phyloP scores from a whole-genome alignment of 352 stramenopile genomes.

The Globisporangium cederbergense region DNA sequence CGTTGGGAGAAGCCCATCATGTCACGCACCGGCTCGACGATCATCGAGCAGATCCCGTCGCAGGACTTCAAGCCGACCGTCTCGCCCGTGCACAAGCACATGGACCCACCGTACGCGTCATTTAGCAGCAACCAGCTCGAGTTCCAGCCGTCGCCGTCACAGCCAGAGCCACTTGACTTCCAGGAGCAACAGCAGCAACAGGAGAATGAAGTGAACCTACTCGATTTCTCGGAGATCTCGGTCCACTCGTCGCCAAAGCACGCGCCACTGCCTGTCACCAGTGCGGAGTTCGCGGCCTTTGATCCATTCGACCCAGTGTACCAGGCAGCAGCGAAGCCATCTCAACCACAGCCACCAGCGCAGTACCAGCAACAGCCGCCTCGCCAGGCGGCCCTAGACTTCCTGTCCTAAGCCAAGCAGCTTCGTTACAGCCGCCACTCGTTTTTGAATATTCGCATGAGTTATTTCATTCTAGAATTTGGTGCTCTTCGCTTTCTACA shows the following conservation, averaged over 20 bases:
- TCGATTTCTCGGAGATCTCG: constrained; percentile 65
- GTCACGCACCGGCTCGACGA: constrained; percentile 34
- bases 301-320: constrained; percentile 17
- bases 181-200: constrained; percentile 2
- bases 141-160: constrained; percentile 14
- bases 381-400: constrained; percentile 28
- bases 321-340: constrained; percentile 15
- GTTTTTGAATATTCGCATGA: neutral
- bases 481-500: neutral
- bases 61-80: constrained; percentile 15
- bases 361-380: constrained; percentile 17
- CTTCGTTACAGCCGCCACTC: neutral
- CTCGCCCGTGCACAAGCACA: constrained; percentile 8
- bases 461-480: neutral
- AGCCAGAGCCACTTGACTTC: neutral
- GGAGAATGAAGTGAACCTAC: constrained; percentile 41
- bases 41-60: constrained; percentile 26
- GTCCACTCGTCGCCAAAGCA: constrained; percentile 50
- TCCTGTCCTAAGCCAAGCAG: constrained; percentile 34
- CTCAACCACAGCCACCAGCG: constrained; percentile 18
- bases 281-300: constrained; percentile 9
- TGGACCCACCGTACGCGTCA: neutral
- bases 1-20: constrained; percentile 79
- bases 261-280: constrained; percentile 13
- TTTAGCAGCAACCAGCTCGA: constrained; percentile 14